Evolutionary conservation across 768 basidiomycete species (phyloP), one percentile per base, ranked within the genome.

Genomic region (Gautieria morchelliformis): DNA sequence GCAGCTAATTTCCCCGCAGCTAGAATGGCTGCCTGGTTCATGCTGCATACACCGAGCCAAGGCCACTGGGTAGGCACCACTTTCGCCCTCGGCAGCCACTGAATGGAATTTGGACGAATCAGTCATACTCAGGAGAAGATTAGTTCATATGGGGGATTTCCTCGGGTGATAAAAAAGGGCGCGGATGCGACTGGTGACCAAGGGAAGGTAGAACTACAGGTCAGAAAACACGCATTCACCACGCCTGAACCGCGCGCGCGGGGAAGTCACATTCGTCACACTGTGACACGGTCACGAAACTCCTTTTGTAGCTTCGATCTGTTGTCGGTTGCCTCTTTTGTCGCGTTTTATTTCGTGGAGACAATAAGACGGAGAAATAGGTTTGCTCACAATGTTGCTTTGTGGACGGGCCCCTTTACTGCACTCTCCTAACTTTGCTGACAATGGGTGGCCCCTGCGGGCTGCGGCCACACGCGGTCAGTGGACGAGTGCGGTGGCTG

Each of bases 241-340:
- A 57, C 56, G 56, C 56, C 56, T 45, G 47, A 57, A 57, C 27
- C 46, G 56, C 47, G 47, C 46, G 56, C 47, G 47, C 27, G 51
- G 8, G 48, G 35, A 37, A 49, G 48, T 49, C 48, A 49, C 48
- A n/a, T 20, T 11, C 32, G 53, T 55, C 27, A 55, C 53, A 22
- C 24, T 49, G 53, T 57, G 32, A 48, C 56, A 49, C 27, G 7
- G 39, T 57, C 56, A 57, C 47, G 42, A 44, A 17, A 55, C 22
- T 52, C 32, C 20, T 39, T 52, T 30, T 32, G 37, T 17, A 27
- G 35, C 51, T 52, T 52, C 48, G 22, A 49, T 27, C n/a, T 19
- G 3, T 9, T 44, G 5, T 44, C n/a, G 5, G 5, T n/a, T 7
- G 8, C 17, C 42, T 17, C 10, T 19, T 41, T 41, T 41, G 9